These are phyloP conservation scores for Russula sp. DNA, from an alignment of 768 basidiomycete species.

Conservation along the genomic window DNA sequence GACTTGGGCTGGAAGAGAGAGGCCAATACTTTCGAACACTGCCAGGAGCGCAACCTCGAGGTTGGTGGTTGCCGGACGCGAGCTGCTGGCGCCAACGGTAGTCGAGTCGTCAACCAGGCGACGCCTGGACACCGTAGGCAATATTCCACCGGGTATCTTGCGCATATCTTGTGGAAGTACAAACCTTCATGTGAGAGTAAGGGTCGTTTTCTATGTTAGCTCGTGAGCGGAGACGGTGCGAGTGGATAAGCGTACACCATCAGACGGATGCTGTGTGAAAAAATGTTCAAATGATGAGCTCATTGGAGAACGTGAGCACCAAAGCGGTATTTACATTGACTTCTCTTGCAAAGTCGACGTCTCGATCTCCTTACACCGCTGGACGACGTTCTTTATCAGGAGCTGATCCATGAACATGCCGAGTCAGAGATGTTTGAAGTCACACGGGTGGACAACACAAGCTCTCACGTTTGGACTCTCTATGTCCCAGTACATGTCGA, in stretches of 20 bases:
- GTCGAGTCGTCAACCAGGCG: not conserved
- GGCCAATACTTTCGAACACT: conserved; percentile 3
- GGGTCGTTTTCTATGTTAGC: not conserved
- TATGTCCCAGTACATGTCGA: conserved; percentile 17
- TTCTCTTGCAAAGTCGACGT: not conserved
- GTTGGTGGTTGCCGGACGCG: not conserved
- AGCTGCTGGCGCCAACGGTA: not conserved
- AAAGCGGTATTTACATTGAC: conserved; percentile 4
- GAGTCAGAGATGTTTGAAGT: not conserved
- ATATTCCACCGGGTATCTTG: not conserved
- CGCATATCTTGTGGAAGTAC: not conserved
- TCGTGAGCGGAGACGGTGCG: not conserved
- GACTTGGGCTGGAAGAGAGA: not conserved
- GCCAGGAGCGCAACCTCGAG: conserved; percentile 6
- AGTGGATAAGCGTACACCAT: conserved; percentile 13
- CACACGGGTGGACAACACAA: not conserved
- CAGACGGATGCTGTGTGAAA: not conserved
- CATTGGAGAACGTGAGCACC: not conserved
- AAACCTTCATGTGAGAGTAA: conserved; percentile 5
- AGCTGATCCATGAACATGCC: not conserved
- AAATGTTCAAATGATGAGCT: conserved; percentile 3
- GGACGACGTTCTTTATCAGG: not conserved
- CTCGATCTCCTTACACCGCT: not conserved
- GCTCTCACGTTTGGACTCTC: not conserved
- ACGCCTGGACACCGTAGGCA: not conserved